These are phyloP conservation scores for Keithomyces neogunnii DNA, from an alignment of 2,329 filamentous ascomycete genomes.

Conservation along the genomic window DNA sequence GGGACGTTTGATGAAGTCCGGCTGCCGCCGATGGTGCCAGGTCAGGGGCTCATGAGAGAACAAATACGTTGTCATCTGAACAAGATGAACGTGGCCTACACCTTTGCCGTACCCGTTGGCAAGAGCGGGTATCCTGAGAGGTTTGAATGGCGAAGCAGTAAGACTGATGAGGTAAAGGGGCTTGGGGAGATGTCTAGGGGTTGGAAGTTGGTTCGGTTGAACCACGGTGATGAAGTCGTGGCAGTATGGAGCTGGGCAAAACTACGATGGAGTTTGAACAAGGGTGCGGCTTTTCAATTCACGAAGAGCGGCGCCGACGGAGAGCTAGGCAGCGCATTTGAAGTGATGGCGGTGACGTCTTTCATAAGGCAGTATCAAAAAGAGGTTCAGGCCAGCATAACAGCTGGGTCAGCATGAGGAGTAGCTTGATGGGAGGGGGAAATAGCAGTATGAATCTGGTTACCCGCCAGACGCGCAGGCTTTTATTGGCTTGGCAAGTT, in stretches of 20 bases:
- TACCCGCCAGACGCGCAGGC: too few relatives aligned
- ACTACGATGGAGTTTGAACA: constrained; percentile 10
- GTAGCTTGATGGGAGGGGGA: too few relatives aligned
- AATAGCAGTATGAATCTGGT: too few relatives aligned
- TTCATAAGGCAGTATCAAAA: constrained; percentile 10
- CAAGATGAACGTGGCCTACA: constrained; percentile 8
- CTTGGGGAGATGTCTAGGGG: constrained; percentile 24
- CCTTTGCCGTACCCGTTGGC: constrained; percentile 24
- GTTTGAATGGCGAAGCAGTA: constrained; percentile 35
- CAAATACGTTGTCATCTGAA: constrained; percentile 6
- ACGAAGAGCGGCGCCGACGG: constrained; percentile 29
- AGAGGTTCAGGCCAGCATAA: constrained; percentile 3
- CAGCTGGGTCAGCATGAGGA: not conserved
- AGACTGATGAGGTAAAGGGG: constrained; percentile 23
- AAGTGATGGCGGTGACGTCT: constrained; percentile 32
- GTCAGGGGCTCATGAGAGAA: constrained; percentile 4
- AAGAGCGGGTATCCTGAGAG: constrained; percentile 19
- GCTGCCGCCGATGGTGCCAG: constrained; percentile 8
- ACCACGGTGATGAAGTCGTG: constrained; percentile 30
- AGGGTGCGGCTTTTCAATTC: constrained; percentile 30
- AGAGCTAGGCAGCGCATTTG: constrained; percentile 31
- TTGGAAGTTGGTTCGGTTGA: constrained; percentile 28
- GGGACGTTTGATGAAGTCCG: constrained; percentile 8
- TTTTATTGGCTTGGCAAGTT: too few relatives aligned
- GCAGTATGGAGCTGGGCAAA: constrained; percentile 24